Evolutionary conservation across 352 stramenopile species (phyloP), one percentile per base, ranked within the genome.

Genomic region (Phytophthora europaea): DNA sequence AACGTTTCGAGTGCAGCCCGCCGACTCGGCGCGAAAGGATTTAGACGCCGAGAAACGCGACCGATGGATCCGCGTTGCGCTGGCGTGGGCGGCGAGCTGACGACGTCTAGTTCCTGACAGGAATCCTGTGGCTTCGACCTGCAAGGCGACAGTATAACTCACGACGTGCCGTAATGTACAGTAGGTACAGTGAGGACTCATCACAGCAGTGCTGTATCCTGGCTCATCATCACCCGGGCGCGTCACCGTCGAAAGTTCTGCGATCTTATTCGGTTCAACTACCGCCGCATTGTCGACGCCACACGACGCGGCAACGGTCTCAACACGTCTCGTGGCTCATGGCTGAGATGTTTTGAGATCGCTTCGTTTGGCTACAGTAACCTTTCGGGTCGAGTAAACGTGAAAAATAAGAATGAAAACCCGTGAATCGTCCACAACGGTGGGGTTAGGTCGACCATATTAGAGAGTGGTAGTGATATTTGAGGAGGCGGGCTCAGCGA

Each of bases 261-360:
- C 53, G 53, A 65, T 70, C 67, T 70, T 74, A 74, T 65, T 74
- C 67, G 18, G 22, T 48, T 70, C 53, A 64, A 74, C 13, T 66
- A 31, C 61, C 61, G 52, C 34, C 55, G 57, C 36, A 69, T 33
- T 38, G 65, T 31, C 65, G 54, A 61, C 65, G 26, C 26, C 51
- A 7, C 7, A 38, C 13, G 15, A 54, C 15, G 55, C 53, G 48
- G 60, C 63, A 57, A 65, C 28, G 20, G 1, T 26, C 48, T 31
- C 26, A 28, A 31, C 52, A 64, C 61, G 67, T 65, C 60, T 65
- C 67, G 65, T 43, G 9, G 20, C 38, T 33, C 50, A 73, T 33
- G 43, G 43, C 43, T 28, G 18, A 50, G 43, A 50, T 50, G 16
- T 18, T 8, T 50, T 16, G 4, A 20, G 43, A 50, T 50, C 18